A percentile compares a stretch with the other conserved stretches of the same genome.
These are phyloP conservation scores for Candida hungchunana DNA, from an alignment of 805 yeast species.

Conservation along the genomic window DNA sequence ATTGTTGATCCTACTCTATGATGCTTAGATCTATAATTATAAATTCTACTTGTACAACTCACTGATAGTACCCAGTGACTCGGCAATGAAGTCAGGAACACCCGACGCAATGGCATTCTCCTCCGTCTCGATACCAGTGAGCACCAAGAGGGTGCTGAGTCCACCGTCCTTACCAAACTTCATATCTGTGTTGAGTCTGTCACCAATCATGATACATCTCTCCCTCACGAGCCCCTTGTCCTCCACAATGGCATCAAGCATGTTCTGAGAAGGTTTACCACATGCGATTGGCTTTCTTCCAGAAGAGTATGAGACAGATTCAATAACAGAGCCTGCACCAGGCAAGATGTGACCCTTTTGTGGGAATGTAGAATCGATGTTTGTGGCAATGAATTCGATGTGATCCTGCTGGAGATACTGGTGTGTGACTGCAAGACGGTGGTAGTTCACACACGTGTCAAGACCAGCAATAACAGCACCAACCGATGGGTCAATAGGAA, in stretches of 20 bases:
- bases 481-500: conserved; percentile 63
- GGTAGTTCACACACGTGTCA: conserved; percentile 72
- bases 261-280: conserved; percentile 86
- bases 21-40: neutral
- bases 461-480: conserved; percentile 91
- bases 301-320: conserved; percentile 66
- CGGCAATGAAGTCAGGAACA: conserved; percentile 65
- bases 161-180: conserved; percentile 86
- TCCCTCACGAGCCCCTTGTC: conserved; percentile 49
- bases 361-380: conserved; percentile 93
- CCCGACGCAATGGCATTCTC: conserved; percentile 44
- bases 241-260: conserved; percentile 84
- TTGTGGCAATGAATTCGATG: conserved; percentile 83
- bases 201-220: conserved; percentile 89
- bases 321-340: conserved; percentile 92
- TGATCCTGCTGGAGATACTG: conserved; percentile 67
- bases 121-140: conserved; percentile 88
- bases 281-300: conserved; percentile 87
- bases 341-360: conserved; percentile 80
- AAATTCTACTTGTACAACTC: conserved; percentile 47
- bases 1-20: conserved; percentile 30
- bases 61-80: conserved; percentile 54
- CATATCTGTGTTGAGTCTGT: conserved; percentile 92
- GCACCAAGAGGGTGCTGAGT: conserved; percentile 77
- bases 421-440: conserved; percentile 74